These are phyloP conservation scores for Kodamaea laetipori DNA, from an alignment of 805 yeast genomes.

Conservation along the genomic window DNA sequence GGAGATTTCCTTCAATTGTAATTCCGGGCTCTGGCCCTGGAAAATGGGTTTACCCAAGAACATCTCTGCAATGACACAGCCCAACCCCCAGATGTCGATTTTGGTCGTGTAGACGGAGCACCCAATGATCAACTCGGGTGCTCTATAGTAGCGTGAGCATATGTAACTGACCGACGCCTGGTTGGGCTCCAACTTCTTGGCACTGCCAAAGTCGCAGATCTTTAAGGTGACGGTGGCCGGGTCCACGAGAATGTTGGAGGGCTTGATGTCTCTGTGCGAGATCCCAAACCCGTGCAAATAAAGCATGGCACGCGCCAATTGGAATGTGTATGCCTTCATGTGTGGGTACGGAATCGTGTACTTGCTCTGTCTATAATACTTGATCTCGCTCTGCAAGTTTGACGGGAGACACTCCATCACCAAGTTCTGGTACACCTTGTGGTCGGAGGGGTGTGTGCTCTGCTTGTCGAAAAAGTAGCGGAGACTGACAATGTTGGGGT, in stretches of 20 bases:
- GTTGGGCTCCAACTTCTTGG: slow-evolving; percentile 72
- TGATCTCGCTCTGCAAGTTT: slow-evolving; percentile 73
- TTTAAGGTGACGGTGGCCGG: slow-evolving; percentile 67
- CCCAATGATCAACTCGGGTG: slow-evolving; percentile 95
- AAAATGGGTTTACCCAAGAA: slow-evolving; percentile 90
- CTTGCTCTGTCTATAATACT: slow-evolving; percentile 62
- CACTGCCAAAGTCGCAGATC: slow-evolving; percentile 85
- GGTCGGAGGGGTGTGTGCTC: slow-evolving; percentile 52
- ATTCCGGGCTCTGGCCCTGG: slow-evolving; percentile 87
- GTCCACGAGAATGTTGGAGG: slow-evolving; percentile 77
- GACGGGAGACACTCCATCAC: slow-evolving; percentile 90
- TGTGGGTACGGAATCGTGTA: slow-evolving; percentile 69
- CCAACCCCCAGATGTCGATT: slow-evolving; percentile 97
- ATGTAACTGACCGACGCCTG: slow-evolving; percentile 94
- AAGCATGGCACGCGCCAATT: slow-evolving; percentile 80
- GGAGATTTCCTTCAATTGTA: slow-evolving; percentile 88
- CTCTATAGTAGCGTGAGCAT: slow-evolving; percentile 92
- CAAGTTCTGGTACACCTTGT: slow-evolving; percentile 71
- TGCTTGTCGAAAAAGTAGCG: slow-evolving; percentile 72
- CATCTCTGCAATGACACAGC: slow-evolving; percentile 96
- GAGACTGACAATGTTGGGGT: slow-evolving; percentile 75
- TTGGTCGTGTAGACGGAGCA: slow-evolving; percentile 83
- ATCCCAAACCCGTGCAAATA: slow-evolving; percentile 79
- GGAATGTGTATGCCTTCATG: slow-evolving; percentile 75
- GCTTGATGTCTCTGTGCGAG: slow-evolving; percentile 83